Percentiles rank a stretch among this genome's conserved stretches.
phyloP scores from a whole-genome alignment of 2,329 filamentous ascomycete species.

The Microdochium bolleyi region DNA sequence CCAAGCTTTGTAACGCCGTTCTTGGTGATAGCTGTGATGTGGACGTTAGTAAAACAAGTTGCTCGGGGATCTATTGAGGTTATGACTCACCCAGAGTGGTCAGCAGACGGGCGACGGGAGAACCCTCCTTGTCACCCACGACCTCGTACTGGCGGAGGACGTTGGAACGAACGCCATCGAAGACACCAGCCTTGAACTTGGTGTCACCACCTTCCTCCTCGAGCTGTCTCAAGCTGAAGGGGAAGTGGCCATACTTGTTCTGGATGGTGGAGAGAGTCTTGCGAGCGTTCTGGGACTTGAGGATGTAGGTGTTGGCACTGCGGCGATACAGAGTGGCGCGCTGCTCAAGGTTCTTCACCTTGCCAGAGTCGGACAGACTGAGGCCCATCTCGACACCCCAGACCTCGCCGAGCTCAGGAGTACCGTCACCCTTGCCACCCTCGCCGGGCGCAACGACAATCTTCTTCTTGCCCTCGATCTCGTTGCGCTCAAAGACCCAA shows the following conservation, averaged over 20 bases:
- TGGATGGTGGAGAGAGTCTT: constrained; percentile 90
- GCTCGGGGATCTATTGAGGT: constrained; percentile 7
- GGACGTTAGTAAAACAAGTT: constrained; percentile 8
- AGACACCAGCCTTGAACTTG: constrained; percentile 72
- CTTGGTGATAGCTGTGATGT: constrained; percentile 80
- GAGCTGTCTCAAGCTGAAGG: constrained; percentile 93
- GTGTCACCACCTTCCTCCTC: constrained; percentile 86
- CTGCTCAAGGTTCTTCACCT: constrained; percentile 87
- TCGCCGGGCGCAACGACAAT: constrained; percentile 86
- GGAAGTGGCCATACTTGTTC: constrained; percentile 96
- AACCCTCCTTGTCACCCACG: constrained; percentile 83
- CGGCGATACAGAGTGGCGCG: constrained; percentile 88
- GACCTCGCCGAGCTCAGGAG: constrained; percentile 82
- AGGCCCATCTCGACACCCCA: constrained; percentile 98
- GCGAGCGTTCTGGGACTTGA: constrained; percentile 91
- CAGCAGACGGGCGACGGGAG: constrained; percentile 77
- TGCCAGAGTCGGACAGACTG: constrained; percentile 73
- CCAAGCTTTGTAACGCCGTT: constrained; percentile 87
- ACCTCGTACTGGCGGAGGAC: constrained; percentile 95
- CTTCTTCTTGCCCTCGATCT: constrained; percentile 97
- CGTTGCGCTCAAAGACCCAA: constrained; percentile 93
- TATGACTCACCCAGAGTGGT: constrained; percentile 78
- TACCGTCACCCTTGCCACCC: constrained; percentile 82
- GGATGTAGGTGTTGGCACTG: constrained; percentile 81
- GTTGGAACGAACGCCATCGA: constrained; percentile 90